phyloP scores from a whole-genome alignment of 371 early-diverging fungal species.

The Sporodiniella umbellata region DNA sequence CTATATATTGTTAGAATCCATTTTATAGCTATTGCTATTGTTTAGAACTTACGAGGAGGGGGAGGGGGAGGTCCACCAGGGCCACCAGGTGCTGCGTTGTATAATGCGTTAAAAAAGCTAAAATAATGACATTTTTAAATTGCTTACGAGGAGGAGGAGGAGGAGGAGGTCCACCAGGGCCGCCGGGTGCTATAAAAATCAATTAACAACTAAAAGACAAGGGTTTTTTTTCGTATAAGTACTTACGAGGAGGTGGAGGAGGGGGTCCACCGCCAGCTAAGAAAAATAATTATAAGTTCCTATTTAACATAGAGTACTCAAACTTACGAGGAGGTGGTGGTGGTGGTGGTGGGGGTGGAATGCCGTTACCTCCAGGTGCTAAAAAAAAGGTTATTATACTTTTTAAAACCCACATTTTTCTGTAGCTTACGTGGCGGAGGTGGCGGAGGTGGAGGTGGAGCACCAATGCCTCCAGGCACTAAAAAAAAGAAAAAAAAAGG shows the following conservation, averaged over 20 bases:
- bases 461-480: slow-evolving; percentile 1
- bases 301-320: no score
- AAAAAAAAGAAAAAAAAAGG: not conserved
- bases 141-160: slow-evolving; percentile 16
- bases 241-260: no score
- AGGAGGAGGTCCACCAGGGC: slow-evolving; percentile 10
- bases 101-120: not conserved
- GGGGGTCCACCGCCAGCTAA: no score
- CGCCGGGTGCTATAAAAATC: not conserved
- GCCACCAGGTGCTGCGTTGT: not conserved
- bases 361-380: slow-evolving; percentile 10
- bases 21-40: not conserved
- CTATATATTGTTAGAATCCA: not conserved
- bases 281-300: no score
- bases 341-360: slow-evolving; percentile 17
- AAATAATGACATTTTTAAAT: not conserved
- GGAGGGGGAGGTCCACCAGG: slow-evolving; percentile 7
- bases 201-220: not conserved
- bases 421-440: slow-evolving; percentile 17
- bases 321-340: slow-evolving; percentile 15
- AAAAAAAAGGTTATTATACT: not conserved
- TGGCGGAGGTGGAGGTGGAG: slow-evolving; percentile 14
- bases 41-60: slow-evolving; percentile 16
- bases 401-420: no score
- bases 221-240: no score